Percentiles rank a stretch among this genome's conserved stretches.
phyloP scores from a whole-genome alignment of 2,329 filamentous ascomycete species.

The Parastagonospora nodorum region DNA sequence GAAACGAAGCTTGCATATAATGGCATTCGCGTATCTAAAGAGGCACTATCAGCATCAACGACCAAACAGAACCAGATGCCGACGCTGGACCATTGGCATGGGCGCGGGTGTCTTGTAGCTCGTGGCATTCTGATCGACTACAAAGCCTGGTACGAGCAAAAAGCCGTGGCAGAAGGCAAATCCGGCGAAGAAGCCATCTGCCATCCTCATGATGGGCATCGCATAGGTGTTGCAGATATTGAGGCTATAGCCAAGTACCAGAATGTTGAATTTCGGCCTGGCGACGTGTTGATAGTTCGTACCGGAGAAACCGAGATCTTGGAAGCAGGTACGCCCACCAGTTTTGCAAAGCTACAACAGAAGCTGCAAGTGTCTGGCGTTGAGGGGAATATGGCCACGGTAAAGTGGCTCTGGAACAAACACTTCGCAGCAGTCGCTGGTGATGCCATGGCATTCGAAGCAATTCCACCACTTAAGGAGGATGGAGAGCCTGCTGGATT shows the following conservation, averaged over 20 bases:
- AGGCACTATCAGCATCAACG: slow-evolving; percentile 9
- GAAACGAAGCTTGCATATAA: slow-evolving; percentile 17
- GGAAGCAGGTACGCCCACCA: slow-evolving; percentile 5
- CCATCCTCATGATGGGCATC: slow-evolving; percentile 15
- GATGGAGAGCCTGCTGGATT: slow-evolving; percentile 4
- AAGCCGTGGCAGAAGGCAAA: slow-evolving; percentile 10
- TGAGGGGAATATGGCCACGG: slow-evolving; percentile 45
- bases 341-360: slow-evolving; percentile 10
- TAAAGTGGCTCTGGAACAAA: slow-evolving; percentile 69
- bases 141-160: slow-evolving; percentile 16
- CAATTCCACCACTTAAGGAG: slow-evolving; percentile 43
- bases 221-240: slow-evolving; percentile 19
- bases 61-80: slow-evolving; percentile 15
- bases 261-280: slow-evolving; percentile 7
- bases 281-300: slow-evolving; percentile 29
- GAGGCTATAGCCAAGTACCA: slow-evolving; percentile 10
- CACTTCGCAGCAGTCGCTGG: slow-evolving; percentile 65
- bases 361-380: slow-evolving; percentile 12
- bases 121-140: slow-evolving; percentile 15
- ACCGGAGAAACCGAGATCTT: slow-evolving; percentile 16
- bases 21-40: slow-evolving; percentile 13
- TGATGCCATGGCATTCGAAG: slow-evolving; percentile 67
- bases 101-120: slow-evolving; percentile 13
- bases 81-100: slow-evolving; percentile 20
- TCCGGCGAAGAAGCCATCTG: slow-evolving; percentile 11